Percentiles rank a stretch among this genome's conserved stretches.
Evolutionary conservation across 108 stramenopile species (phyloP).

Genomic region (Nitzschia sp.): DNA sequence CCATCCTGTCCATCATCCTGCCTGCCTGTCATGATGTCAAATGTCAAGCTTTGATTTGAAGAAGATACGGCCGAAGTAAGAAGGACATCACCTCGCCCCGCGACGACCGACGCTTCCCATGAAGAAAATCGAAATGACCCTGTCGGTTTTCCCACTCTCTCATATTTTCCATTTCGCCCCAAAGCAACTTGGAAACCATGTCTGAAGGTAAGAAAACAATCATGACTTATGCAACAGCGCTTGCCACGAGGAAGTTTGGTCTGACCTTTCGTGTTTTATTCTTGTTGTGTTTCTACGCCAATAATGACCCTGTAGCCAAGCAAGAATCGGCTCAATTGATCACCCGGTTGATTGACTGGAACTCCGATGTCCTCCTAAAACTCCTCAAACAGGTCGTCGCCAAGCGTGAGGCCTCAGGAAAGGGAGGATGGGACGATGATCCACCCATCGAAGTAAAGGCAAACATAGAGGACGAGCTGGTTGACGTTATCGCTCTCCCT

Average conservation of each 20-base stretch:
- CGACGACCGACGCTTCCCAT: background rate
- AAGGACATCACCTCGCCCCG: background rate
- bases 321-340: constrained; percentile 1
- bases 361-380: constrained; percentile 23
- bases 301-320: constrained; percentile 5
- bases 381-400: constrained; percentile 24
- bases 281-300: too few species aligned
- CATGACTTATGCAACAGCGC: background rate
- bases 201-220: background rate
- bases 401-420: constrained; percentile 16
- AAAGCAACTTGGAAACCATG: constrained; percentile 2
- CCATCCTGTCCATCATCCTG: too few species aligned
- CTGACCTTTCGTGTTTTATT: too few species aligned
- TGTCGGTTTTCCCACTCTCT: background rate
- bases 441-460: constrained; percentile 12
- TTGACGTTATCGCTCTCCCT: constrained; percentile 21
- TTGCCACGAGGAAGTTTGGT: background rate
- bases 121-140: background rate
- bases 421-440: constrained; percentile 23
- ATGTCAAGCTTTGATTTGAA: too few species aligned
- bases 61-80: too few species aligned
- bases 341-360: constrained; percentile 33
- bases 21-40: too few species aligned
- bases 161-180: too few species aligned
- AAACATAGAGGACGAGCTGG: constrained; percentile 10